A percentile compares a stretch with the other conserved stretches of the same genome.
phyloP scores from a whole-genome alignment of 2,329 filamentous ascomycete genomes.

The Claviceps sp. region DNA sequence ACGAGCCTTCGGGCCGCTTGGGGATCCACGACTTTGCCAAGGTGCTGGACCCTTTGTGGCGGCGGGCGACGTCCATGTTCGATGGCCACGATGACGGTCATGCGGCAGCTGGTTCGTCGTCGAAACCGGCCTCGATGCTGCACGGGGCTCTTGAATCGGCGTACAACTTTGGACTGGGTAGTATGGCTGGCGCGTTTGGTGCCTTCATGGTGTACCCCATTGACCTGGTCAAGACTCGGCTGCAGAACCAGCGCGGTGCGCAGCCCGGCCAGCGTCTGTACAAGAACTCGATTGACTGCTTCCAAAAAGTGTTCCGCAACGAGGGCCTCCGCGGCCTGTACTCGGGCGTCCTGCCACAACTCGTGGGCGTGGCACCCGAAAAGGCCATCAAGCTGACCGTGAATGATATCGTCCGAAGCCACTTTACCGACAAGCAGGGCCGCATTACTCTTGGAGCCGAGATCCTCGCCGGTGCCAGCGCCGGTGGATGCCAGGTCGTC shows the following conservation, averaged over 20 bases:
- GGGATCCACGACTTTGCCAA: constrained; percentile 79
- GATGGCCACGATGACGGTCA: constrained; percentile 31
- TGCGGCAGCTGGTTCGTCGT: constrained; percentile 2
- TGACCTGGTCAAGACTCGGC: constrained; percentile 92
- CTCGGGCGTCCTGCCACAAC: constrained; percentile 85
- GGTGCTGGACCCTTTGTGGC: constrained; percentile 75
- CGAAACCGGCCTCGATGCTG: constrained; percentile 30
- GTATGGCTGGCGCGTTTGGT: constrained; percentile 86
- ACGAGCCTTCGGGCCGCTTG: constrained; percentile 76
- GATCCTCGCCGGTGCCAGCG: constrained; percentile 74
- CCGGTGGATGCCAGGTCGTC: constrained; percentile 92
- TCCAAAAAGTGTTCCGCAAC: constrained; percentile 81
- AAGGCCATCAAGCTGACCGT: constrained; percentile 99
- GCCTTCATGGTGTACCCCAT: constrained; percentile 99
- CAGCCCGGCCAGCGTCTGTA: constrained; percentile 80
- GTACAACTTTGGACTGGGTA: constrained; percentile 85
- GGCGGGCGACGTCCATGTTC: constrained; percentile 50
- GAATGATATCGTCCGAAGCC: constrained; percentile 77
- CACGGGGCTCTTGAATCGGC: constrained; percentile 51
- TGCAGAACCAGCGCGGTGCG: constrained; percentile 87
- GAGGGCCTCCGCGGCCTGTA: constrained; percentile 85
- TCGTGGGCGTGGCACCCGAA: constrained; percentile 95
- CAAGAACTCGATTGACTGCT: constrained; percentile 95
- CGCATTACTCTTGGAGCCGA: constrained; percentile 60
- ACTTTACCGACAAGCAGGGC: constrained; percentile 63